phyloP scores from a whole-genome alignment of 108 stramenopile genomes.

The Cyclotella cryptica region DNA sequence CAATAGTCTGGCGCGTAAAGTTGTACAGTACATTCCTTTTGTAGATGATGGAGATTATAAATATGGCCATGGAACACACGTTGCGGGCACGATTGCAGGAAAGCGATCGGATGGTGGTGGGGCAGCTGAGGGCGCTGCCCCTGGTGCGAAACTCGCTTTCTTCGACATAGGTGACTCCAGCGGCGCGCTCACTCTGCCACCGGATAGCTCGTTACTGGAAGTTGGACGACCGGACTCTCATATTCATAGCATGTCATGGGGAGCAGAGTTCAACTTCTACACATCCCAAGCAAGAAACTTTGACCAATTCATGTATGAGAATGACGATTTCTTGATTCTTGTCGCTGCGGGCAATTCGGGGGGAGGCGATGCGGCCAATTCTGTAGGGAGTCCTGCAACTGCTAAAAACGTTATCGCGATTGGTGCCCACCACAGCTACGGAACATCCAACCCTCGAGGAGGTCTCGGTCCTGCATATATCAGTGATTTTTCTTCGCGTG shows the following conservation, averaged over 20 bases:
- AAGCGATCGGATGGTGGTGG: constrained; percentile 25
- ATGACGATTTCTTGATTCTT: constrained; percentile 50
- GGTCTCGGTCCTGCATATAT: constrained; percentile 41
- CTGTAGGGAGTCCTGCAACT: constrained; percentile 44
- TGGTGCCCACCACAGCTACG: constrained; percentile 30
- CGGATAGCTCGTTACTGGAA: constrained; percentile 26
- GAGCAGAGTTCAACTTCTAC: constrained; percentile 36
- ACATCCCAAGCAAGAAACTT: constrained; percentile 39
- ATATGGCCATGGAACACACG: constrained; percentile 55
- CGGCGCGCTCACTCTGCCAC: constrained; percentile 30
- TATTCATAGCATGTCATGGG: constrained; percentile 61
- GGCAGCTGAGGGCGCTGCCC: constrained; percentile 36
- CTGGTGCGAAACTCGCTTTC: constrained; percentile 46
- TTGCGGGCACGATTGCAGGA: constrained; percentile 42
- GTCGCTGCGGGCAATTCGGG: constrained; percentile 46
- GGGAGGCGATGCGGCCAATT: constrained; percentile 22
- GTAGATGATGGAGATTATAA: constrained; percentile 34
- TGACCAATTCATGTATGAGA: constrained; percentile 54
- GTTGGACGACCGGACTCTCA: constrained; percentile 30
- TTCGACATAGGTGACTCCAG: constrained; percentile 37
- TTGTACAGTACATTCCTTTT: constrained; percentile 43
- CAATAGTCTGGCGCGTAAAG: constrained; percentile 29
- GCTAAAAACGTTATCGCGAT: constrained; percentile 51
- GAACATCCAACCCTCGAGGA: constrained; percentile 1
- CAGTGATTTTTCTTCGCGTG: constrained; percentile 42